Base-by-base conservation (phyloP, 2,329 filamentous ascomycete species). In the Coleophoma cylindrospora region DNA sequence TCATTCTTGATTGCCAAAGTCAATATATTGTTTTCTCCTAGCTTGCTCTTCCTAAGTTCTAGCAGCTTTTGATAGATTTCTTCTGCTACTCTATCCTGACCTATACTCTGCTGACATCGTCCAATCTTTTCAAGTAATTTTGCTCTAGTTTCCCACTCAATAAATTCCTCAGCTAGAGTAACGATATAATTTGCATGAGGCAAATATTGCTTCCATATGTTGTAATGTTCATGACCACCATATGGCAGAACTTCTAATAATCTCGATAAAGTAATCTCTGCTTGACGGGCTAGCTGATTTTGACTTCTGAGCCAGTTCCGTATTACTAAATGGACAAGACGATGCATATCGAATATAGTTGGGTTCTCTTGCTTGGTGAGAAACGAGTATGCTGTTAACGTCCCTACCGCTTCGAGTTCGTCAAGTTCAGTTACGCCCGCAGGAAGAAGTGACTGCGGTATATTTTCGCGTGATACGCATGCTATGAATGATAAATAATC, bases 401-500 rank as follows among this genome's bases (percentile, higher is more conserved):
- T 40, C 15, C 43, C 43, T 5, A 53, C n/a, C 13, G 50, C 48
- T 33, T 53, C 36, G 9, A 17, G 22, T 17, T 41, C 14, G 7
- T 52, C 34, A 8, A 41, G 14, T 19, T 13, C 38, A 2, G 13
- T 41, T 19, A 3, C 13, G 17, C 10, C 10, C 10, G 8, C 36
- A 37, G 47, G 37, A 8, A 52, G 36, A 17, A 52, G 17, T 12
- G 27, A 14, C 17, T 33, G 15, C 22, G 50, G 50, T 15, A 52
- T 49, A 14, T 37, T 43, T 43, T 49, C 10, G 19, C 36, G 13
- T 7, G 34, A 40, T 3, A 52, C 12, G 32, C 47, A 52, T 13
- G 50, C 33, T 34, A 52, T 49, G 34, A 45, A 49, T 8, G 50
- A 48, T 13, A 52, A 34, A 34, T 41, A 47, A 1, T 50, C 48